Evolutionary conservation across 371 early-diverging fungal species (phyloP).

Genomic region (Mucor sp.): DNA sequence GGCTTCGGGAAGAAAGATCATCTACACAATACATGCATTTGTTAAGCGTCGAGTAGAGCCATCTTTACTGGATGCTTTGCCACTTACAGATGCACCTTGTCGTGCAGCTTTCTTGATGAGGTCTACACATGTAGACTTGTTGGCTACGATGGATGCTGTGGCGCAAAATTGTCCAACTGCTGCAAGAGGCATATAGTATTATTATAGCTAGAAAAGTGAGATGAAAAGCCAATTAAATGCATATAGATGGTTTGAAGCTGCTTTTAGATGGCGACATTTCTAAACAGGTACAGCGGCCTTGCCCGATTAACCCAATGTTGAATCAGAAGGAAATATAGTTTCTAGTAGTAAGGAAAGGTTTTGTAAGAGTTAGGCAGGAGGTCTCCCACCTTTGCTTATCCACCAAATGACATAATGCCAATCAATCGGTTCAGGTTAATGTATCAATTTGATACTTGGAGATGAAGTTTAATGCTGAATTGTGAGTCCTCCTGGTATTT

Average conservation of each 20-base stretch:
- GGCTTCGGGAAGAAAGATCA: conserved; percentile 85
- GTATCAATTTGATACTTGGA: too few relatives aligned
- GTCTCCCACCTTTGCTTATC: too few relatives aligned
- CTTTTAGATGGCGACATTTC: background rate
- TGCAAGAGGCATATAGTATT: conserved; percentile 18
- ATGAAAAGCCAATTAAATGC: background rate
- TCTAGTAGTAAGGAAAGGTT: too few relatives aligned
- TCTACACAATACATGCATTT: conserved; percentile 32
- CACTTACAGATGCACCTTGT: conserved; percentile 52
- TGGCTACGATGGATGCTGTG: conserved; percentile 48
- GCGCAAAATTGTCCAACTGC: conserved; percentile 72
- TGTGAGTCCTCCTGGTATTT: too few relatives aligned
- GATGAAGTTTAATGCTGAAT: too few relatives aligned
- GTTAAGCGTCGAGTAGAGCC: background rate
- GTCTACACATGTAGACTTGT: conserved; percentile 50
- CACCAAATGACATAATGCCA: too few relatives aligned
- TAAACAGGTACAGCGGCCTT: too few relatives aligned
- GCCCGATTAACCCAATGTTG: too few relatives aligned
- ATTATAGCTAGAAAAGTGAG: background rate
- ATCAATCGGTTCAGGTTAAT: too few relatives aligned
- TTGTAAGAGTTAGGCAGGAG: too few relatives aligned
- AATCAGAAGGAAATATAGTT: too few relatives aligned
- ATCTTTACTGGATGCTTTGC: background rate
- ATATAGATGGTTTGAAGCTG: background rate
- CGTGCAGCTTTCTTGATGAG: conserved; percentile 59